Evolutionary conservation across 495 filamentous ascomycete species (phyloP), one percentile per base, ranked within the genome.

Genomic region (Penicillium lividum): DNA sequence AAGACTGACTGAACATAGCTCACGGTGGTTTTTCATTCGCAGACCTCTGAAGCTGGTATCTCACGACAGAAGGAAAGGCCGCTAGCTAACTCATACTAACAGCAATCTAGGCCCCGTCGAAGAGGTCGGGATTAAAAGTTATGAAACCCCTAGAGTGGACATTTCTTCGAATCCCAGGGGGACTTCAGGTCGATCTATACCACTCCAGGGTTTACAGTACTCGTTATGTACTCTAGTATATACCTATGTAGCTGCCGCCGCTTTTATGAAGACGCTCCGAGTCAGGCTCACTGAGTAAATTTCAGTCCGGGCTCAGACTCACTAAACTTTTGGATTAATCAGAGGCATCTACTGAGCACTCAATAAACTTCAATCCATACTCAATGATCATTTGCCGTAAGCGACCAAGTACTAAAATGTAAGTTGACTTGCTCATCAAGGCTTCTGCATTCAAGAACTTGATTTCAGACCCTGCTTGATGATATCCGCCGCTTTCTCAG

Each of bases 401-500:
- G 22, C 1, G 22, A 2, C 22, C 22, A 22, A 22, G 22, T 22
- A 22, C 22, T 22, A 22, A 22, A 22, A 22, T 22, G 22, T 22
- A 22, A 1, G 2, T 22, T 22, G 22, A 22, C 22, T 22, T 22
- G 2, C 22, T 22, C 22, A 22, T 22, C 22, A 22, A 22, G 22
- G 22, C 22, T 22, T 22, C 22, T 22, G 22, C 22, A 22, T 1
- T 22, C 22, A 22, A 22, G 22, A 22, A 22, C 22, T 22, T 22
- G 22, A 22, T 22, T 22, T 22, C 22, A 22, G 22, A 22, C 22
- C 22, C 25, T 47, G 22, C 67, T 78, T 82, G 58, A 85, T 82
- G 4, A 83, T 54, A 68, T 83, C 81, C 5, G 81, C 80, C 15
- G 79, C 82, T 61, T 73, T 68, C 68, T 86, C 83, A 1, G 80